Conservation (phyloP, 331 rosid genomes). For the Pyracantha coccinea region DNA sequence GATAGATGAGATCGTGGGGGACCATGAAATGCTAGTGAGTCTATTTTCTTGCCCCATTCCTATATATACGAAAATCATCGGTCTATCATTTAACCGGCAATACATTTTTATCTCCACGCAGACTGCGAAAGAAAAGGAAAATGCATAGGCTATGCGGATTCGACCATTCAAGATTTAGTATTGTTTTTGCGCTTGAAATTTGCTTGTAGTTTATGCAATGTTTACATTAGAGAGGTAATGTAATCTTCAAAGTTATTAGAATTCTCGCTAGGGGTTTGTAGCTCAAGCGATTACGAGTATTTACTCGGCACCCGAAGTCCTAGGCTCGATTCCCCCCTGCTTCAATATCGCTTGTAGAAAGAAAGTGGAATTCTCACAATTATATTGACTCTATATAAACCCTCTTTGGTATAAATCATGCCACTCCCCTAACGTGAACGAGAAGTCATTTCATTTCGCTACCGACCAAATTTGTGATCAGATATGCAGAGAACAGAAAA, state of each 20-base stretch:
- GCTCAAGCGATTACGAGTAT: too few species aligned
- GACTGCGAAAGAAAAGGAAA: slow-evolving; percentile 25
- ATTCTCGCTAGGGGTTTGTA: too few species aligned
- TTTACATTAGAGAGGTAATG: not conserved
- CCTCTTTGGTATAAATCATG: too few species aligned
- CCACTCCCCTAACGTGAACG: too few species aligned
- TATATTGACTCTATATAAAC: too few species aligned
- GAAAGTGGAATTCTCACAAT: too few species aligned
- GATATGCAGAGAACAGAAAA: too few species aligned
- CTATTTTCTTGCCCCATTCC: not conserved
- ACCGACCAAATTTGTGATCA: too few species aligned
- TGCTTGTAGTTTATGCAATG: not conserved
- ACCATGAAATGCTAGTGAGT: slow-evolving; percentile 77
- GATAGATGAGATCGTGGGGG: slow-evolving; percentile 77
- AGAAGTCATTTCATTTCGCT: too few species aligned
- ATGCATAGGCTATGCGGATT: not conserved
- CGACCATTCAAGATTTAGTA: not conserved
- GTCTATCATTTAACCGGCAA: not conserved
- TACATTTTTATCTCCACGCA: slow-evolving; percentile 15
- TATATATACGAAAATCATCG: not conserved
- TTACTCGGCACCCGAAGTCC: too few species aligned
- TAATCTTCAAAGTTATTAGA: not conserved
- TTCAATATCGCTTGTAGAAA: too few species aligned
- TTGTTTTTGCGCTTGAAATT: not conserved
- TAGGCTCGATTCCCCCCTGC: too few species aligned